Evolutionary conservation across 1,284 basidiomycete genomes (phyloP), one percentile per base, ranked within the genome.

Genomic region (Cutaneotrichosporon mucoides): DNA sequence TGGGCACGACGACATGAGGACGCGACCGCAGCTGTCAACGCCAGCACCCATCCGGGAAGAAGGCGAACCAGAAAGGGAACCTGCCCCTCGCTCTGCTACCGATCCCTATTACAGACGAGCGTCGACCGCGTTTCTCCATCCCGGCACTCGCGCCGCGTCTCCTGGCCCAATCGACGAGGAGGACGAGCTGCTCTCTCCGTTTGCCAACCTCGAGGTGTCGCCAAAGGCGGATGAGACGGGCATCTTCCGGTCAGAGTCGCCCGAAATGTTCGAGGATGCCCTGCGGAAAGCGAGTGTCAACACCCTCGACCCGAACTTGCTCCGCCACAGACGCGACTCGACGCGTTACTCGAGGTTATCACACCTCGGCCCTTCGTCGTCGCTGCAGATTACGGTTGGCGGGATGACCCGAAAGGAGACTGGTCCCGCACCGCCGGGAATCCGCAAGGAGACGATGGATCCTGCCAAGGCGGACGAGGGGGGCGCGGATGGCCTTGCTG

Each of bases 401-500:
- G 49, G 49, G 1, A 13, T 33, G 37, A 13, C 16, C 4, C 49
- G 49, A 10, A 40, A 40, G 16, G 49, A 51, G 38, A 41, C 49
- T 10, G 24, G 10, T 3, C 16, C 15, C 2, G 12, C 11, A 3
- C 24, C 24, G 2, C 24, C 24, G 2, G 24, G 24, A 12, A 38
- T 53, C 1, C 44, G 49, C 2, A 52, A 55, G 40, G 55, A 55
- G 34, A 51, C 59, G 15, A 42, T 49, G 2, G 58, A 55, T 6
- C 53, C 44, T 35, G 35, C 13, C 16, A 55, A 35, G 44, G 15
- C 53, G 4, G 43, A 46, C n/a, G 53, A 54, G 13, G 34, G 16
- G 2, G 24, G 24, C 1, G 12, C 43, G n/a, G 55, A 56, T 12
- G 33, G 45, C 16, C 47, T 89, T 86, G 88, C 90, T 88, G 11